phyloP scores from a whole-genome alignment of 257 asterid genomes.

The Linderniella brevidens region DNA sequence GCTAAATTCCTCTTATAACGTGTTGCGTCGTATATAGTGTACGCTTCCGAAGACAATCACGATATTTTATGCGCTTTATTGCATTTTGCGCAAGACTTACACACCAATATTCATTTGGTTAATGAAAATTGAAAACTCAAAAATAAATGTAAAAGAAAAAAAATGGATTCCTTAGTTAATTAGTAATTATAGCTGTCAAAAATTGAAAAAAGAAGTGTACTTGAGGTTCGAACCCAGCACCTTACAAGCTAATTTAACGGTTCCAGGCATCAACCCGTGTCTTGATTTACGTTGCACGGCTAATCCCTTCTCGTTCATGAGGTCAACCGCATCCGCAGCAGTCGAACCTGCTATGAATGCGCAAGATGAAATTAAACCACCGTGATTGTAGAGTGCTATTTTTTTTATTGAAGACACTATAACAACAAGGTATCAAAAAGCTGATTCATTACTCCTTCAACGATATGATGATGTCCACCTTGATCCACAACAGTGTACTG shows the following conservation, averaged over 20 bases:
- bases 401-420: slow-evolving; percentile 5
- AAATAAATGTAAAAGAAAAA: neutral
- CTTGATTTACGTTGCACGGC: slow-evolving; percentile 65
- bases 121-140: no score
- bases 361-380: slow-evolving; percentile 10
- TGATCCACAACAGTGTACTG: slow-evolving; percentile 34
- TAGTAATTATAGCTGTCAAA: no score
- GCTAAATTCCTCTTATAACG: no score
- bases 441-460: slow-evolving; percentile 51
- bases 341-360: slow-evolving; percentile 62
- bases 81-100: no score
- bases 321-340: slow-evolving; percentile 79
- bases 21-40: no score
- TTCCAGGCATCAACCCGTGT: no score
- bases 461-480: slow-evolving; percentile 74
- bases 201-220: no score
- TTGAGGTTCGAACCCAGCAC: no score
- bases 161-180: slow-evolving; percentile 3
- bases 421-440: slow-evolving; percentile 1
- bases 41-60: no score
- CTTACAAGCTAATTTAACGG: no score
- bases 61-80: no score
- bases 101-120: no score
- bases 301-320: slow-evolving; percentile 85
- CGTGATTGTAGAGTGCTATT: slow-evolving; percentile 8